Conservation (phyloP, 495 filamentous ascomycete genomes). For the Aspergillus saccharolyticus region DNA sequence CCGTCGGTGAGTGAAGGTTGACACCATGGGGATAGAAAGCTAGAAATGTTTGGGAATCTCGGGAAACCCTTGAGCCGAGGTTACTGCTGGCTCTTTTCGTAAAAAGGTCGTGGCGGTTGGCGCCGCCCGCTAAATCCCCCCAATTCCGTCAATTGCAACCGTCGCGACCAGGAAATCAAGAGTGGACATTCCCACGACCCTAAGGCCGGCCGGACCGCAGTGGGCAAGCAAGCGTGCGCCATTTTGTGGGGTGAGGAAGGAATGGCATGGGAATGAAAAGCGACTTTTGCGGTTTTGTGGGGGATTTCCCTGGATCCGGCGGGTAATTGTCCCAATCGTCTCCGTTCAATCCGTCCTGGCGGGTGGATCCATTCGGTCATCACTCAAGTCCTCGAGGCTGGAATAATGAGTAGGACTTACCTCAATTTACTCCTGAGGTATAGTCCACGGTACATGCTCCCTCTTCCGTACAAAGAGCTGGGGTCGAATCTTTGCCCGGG, state of each 20-base stretch:
- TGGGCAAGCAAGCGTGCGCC: constrained; percentile 10
- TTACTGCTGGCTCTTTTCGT: neutral
- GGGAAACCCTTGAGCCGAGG: neutral
- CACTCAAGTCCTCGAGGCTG: too few species aligned
- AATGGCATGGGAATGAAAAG: constrained; percentile 3
- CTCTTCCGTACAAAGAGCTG: neutral
- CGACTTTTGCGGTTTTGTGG: constrained; percentile 14
- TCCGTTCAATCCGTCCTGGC: constrained; percentile 5
- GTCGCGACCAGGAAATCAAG: constrained; percentile 1
- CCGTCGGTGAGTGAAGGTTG: neutral
- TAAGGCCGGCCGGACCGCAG: constrained; percentile 5
- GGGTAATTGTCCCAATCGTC: constrained; percentile 10
- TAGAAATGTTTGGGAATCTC: neutral
- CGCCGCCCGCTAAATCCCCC: constrained; percentile 13
- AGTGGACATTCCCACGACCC: neutral
- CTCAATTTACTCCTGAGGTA: too few species aligned
- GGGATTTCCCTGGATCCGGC: constrained; percentile 23
- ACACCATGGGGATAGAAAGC: neutral
- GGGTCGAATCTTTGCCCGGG: neutral
- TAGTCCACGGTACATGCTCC: too few species aligned
- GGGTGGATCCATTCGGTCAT: constrained; percentile 10
- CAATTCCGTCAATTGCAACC: neutral
- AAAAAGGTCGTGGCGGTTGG: constrained; percentile 14
- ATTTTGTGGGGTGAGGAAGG: constrained; percentile 23
- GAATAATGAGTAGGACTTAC: neutral